phyloP scores from a whole-genome alignment of 352 stramenopile genomes.

The Globisporangium viniferum region DNA sequence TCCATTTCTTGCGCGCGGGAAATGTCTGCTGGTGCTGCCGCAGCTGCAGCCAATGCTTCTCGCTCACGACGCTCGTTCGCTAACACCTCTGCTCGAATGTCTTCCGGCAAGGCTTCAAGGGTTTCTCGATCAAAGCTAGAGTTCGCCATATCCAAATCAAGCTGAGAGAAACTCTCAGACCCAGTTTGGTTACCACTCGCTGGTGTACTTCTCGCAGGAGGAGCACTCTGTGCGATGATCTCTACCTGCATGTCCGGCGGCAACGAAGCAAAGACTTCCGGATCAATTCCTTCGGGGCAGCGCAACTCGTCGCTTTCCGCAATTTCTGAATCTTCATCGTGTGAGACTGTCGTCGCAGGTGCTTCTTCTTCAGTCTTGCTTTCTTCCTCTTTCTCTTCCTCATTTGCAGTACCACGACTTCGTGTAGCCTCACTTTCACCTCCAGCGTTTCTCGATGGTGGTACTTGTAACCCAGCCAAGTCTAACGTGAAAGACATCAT shows the following conservation, averaged over 20 bases:
- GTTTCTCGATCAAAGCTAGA: conserved; percentile 94
- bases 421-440: not conserved
- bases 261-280: conserved; percentile 95
- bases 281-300: conserved; percentile 95
- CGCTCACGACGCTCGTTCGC: conserved; percentile 94
- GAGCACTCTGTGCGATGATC: conserved; percentile 83
- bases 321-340: not conserved
- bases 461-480: conserved; percentile 46
- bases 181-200: conserved; percentile 18
- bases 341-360: not conserved
- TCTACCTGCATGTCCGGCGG: conserved; percentile 97
- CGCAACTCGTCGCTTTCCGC: conserved; percentile 21
- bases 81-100: conserved; percentile 96
- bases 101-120: conserved; percentile 94
- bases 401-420: not conserved
- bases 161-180: conserved; percentile 71
- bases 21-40: conserved; percentile 85
- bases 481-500: conserved; percentile 86
- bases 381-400: conserved; percentile 17
- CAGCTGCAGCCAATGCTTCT: conserved; percentile 61
- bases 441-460: conserved; percentile 6
- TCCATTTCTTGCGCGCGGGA: conserved; percentile 98
- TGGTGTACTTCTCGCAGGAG: conserved; percentile 25
- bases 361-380: conserved; percentile 25
- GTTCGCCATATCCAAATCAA: conserved; percentile 82